Evolutionary conservation across 768 basidiomycete species (phyloP).

Genomic region (Naganishia vishniacii): DNA sequence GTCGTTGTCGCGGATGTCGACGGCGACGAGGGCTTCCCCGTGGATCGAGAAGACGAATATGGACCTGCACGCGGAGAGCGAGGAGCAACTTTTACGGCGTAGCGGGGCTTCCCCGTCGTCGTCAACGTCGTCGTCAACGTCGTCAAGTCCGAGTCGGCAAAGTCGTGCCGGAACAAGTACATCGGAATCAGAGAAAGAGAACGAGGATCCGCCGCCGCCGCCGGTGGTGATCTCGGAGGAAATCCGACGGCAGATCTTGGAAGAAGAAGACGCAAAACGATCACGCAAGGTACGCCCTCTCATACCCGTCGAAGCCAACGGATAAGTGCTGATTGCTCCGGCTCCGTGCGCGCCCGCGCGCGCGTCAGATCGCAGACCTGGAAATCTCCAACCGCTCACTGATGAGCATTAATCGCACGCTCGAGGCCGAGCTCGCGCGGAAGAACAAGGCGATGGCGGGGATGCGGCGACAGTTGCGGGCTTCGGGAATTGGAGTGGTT

Average conservation of each 20-base stretch:
- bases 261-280: conserved; percentile 21
- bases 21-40: too few relatives aligned
- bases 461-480: conserved; percentile 21
- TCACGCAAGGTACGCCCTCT: conserved; percentile 30
- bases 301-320: too few relatives aligned
- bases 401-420: conserved; percentile 41
- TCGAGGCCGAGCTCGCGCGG: conserved; percentile 32
- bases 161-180: too few relatives aligned
- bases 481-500: conserved; percentile 13
- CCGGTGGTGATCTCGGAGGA: neutral
- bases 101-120: too few relatives aligned
- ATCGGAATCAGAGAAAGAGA: neutral
- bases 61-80: too few relatives aligned
- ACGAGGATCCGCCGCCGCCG: neutral
- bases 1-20: too few relatives aligned
- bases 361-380: conserved; percentile 42
- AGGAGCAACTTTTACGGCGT: too few relatives aligned
- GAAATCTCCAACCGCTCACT: conserved; percentile 46
- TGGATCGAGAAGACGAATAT: too few relatives aligned
- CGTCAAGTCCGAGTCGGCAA: too few relatives aligned
- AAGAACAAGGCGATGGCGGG: conserved; percentile 14
- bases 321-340: too few relatives aligned
- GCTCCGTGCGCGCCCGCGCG: neutral
- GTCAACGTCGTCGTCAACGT: too few relatives aligned
- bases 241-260: neutral